Evolutionary conservation across 2,329 filamentous ascomycete genomes (phyloP), one percentile per base, ranked within the genome.

Genomic region (Hortaea werneckii): DNA sequence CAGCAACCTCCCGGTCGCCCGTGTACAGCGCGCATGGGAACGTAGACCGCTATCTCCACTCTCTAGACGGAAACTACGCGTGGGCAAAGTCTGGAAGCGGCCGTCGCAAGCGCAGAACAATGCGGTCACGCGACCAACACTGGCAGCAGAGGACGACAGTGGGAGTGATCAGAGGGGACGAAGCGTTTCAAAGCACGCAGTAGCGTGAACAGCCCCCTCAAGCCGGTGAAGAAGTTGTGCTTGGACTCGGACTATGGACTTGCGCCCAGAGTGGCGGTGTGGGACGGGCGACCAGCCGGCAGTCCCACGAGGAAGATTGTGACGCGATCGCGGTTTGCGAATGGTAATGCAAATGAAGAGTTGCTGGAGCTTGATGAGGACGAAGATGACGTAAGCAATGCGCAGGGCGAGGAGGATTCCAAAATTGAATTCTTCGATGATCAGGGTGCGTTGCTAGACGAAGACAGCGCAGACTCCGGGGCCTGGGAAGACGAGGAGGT

Each of bases 1-100:
- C 7, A 57, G 51, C 37, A 59, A 67, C 29, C 57, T 74, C 4
- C 62, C 67, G 11, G 51, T 72, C 28, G 54, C 65, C 10, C 68
- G 66, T 42, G 61, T 67, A 4, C 68, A 66, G 12, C 68, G 71
- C 40, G 72, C 63, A 40, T 76, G 71, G 71, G 72, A 76, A 45
- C 66, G 72, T 42, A 66, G 64, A 45, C 67, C 70, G 5, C 59
- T 69, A 47, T 65, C 64, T 9, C 69, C 68, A 9, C 62, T 64
- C 44, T 61, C 66, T 13, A 67, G 67, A 50, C 45, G 48, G n/a
- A 52, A 52, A 28, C 46, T 60, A 28, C 49, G 53, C 8, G 53
- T 57, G 9, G 57, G 57, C 7, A 72, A 71, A 52, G 67, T 75
- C 30, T 75, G 71, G 70, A 70, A 70, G 43, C 62, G 71, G 34